Base-by-base conservation (phyloP, 352 stramenopile genomes). In the Globisporangium paroecandrum region DNA sequence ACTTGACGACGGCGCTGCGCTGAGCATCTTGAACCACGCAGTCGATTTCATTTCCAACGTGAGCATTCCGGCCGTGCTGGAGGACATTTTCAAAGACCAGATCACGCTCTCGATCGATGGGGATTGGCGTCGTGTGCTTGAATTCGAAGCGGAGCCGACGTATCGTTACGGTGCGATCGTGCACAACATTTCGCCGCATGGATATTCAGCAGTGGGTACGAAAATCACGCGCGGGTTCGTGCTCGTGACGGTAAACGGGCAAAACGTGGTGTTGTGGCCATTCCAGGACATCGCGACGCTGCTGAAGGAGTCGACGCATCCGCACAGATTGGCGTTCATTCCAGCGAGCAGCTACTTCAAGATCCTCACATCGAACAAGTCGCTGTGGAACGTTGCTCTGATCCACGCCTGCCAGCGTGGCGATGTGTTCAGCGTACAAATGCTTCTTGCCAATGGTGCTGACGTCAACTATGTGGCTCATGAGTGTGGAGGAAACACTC, bases 51-150 rank as follows among this genome's bases (percentile, higher is more conserved):
- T 96, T 69, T 80, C 82, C 57, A 92, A 90, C 43, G 86, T 96
- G 46, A 94, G 77, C 57, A 96, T 96, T 58, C 89, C 89, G 9
- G 89, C 87, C 4, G 87, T 95, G 4, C 63, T 96, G 36, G 89
- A 96, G 73, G 89, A 96, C 64, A 96, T 96, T 41, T 95, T 96
- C 78, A 93, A 91, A 66, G 89, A 96, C 61, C 89, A 95, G 66
- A 90, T 95, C 64, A 93, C 85, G n/a, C 75, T 96, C 4, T 91
- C 89, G 15, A 94, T 96, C 66, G 89, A 96, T 55, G 85, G 85
- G 3, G 87, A 95, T 49, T 96, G 89, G 89, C 77, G 80, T 1
- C 80, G 82, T 51, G 82, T 93, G 2, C 71, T 96, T 27, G 89
- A 92, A 32, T 87, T 96, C 47, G 89, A 95, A 60, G 74, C 86